Base-by-base conservation (phyloP, 192 early-diverging fungal genomes). In the Phycomyces blakesleeanus region DNA sequence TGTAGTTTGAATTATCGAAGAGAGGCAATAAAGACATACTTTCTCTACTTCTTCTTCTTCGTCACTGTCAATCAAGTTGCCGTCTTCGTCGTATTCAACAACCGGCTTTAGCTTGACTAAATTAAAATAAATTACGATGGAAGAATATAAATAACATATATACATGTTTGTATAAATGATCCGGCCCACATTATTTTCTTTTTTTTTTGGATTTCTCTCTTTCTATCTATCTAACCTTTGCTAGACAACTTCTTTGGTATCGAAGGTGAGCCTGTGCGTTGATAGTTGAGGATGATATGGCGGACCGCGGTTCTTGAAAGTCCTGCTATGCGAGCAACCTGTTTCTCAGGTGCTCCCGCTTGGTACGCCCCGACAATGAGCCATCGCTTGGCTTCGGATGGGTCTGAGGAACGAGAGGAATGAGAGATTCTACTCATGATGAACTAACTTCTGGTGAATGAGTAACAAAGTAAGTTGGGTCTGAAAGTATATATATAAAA, bases 341-440 rank as follows among this genome's bases (percentile, higher is more conserved):
- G 39, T 25, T 63, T 73, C 34, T 67, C 60, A 34, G 59, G 50
- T 16, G 71, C 71, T 18, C 71, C 71, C 7, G 71, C 71, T 63
- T 73, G 71, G 16, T 73, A 41, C 18, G 71, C 71, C 27, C 71
- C 71, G 8, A 73, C 47, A 20, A 73, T 63, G 41, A 73, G 47
- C 71, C 71, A 73, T 20, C 64, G 53, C 52, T 73, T 73, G 6
- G 67, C 60, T 37, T 69, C 67, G 3, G 66, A 42, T 29, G 37
- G 24, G 50, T 68, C 58, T 26, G 21, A 22, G 38, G 4, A 18
- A 20, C 11, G 34, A 47, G 25, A 25, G 39, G 41, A 24, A 38
- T 41, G 57, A 21, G 20, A 22, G 1, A 5, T 64, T 41, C 27
- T 55, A 0, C 52, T 26, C 51, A 55, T 52, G 60, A 50, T 54